Evolutionary conservation across 306 rosid genomes (phyloP), one percentile per base, ranked within the genome.

Genomic region (Citrullus amarus): DNA sequence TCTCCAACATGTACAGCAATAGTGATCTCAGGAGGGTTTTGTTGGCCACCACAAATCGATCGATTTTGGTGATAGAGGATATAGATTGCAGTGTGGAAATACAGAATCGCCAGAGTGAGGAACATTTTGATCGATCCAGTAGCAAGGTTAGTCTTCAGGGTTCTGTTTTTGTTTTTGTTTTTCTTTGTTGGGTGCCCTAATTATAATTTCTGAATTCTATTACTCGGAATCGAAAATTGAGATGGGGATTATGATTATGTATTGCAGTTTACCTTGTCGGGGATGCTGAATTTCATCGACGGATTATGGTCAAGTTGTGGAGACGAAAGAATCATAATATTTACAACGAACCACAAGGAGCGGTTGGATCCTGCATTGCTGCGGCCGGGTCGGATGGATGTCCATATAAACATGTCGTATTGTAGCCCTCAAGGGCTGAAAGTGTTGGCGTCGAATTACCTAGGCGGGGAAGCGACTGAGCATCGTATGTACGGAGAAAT

Each of bases 261-360:
- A 6, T 8, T 74, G 12, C 63, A 74, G 62, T 53, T 54, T 53
- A 53, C 62, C 5, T 53, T 54, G 10, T 74, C 78, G 22, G 76
- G 76, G 10, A 46, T 70, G 76, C 13, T 70, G 0, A 70, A 70
- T 70, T 70, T 70, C 76, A 70, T 70, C 16, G 76, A 91, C 75
- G 93, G 91, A 3, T 58, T 91, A 63, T 91, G 94, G 90, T 86
- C 92, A 3, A 83, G 93, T 60, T 79, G 80, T 6, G 92, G 92
- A 1, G 97, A 91, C 10, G 91, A 91, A 68, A 41, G 92, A 20
- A 88, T 91, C 22, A 76, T 89, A 1, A 58, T 91, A 11, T 87
- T 91, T 75, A 89, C 97, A 0, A 88, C 97, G 2, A 89, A 89
- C 22, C 89, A 89, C 54, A 84, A 56, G 56, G 92, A 88, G 1